Evolutionary conservation across 805 yeast species (phyloP).

Genomic region (Candida ponderosae): DNA sequence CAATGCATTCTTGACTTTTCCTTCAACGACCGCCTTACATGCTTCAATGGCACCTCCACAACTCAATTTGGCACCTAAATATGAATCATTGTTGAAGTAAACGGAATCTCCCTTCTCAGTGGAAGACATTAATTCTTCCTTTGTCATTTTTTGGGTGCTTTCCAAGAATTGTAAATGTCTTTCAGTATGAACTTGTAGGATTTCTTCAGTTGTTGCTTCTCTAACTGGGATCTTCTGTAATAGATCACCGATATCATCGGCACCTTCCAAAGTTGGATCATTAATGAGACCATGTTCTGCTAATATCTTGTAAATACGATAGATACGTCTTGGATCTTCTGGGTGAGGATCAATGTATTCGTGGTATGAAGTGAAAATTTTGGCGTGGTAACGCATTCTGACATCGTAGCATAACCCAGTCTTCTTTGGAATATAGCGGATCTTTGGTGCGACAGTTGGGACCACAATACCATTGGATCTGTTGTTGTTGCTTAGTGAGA

Average conservation of each 20-base stretch:
- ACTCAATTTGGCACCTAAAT: conserved; percentile 77
- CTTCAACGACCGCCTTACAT: conserved; percentile 90
- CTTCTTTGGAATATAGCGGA: conserved; percentile 67
- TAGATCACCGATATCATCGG: conserved; percentile 71
- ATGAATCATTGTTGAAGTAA: conserved; percentile 87
- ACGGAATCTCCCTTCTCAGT: conserved; percentile 93
- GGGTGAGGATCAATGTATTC: conserved; percentile 99
- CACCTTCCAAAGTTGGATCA: conserved; percentile 63
- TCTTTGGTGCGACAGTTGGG: conserved; percentile 55
- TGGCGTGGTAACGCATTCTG: conserved; percentile 95
- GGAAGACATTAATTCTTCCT: conserved; percentile 67
- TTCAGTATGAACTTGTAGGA: conserved; percentile 75
- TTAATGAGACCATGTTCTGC: conserved; percentile 89
- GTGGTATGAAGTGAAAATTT: conserved; percentile 81
- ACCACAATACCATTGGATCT: conserved; percentile 33
- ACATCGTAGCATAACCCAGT: conserved; percentile 96
- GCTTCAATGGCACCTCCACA: conserved; percentile 98
- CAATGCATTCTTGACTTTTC: conserved; percentile 80
- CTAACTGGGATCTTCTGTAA: conserved; percentile 89
- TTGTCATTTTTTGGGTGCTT: conserved; percentile 68
- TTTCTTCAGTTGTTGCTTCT: conserved; percentile 83
- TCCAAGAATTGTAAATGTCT: conserved; percentile 72
- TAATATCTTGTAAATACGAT: conserved; percentile 83
- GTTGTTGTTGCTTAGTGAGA: neutral
- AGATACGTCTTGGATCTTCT: conserved; percentile 95